Evolutionary conservation across 1,284 basidiomycete species (phyloP).

Genomic region (Apiotrichum mycotoxinovorans): DNA sequence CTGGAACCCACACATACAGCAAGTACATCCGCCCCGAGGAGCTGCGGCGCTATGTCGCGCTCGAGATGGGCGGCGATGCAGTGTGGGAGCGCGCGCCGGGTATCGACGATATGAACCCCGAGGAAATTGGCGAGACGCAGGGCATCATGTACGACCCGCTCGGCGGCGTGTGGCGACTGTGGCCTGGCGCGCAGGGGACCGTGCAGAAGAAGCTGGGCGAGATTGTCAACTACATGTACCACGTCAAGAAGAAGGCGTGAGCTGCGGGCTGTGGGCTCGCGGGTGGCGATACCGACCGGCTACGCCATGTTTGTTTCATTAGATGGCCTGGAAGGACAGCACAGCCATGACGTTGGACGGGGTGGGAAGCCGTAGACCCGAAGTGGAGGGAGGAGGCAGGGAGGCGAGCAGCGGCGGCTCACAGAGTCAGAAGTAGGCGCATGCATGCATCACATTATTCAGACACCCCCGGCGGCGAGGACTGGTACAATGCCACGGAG

Average conservation of each 20-base stretch:
- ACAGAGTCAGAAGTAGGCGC: not conserved
- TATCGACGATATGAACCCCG: conserved; percentile 53
- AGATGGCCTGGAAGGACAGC: too few species aligned
- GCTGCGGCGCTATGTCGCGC: conserved; percentile 76
- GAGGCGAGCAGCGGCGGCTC: too few species aligned
- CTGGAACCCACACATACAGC: conserved; percentile 85
- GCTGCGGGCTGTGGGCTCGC: not conserved
- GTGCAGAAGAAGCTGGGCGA: conserved; percentile 39
- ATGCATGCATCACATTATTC: not conserved
- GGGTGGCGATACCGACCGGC: not conserved
- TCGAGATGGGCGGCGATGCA: conserved; percentile 53
- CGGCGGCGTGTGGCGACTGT: conserved; percentile 66
- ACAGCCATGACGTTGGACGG: too few species aligned
- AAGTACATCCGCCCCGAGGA: conserved; percentile 90
- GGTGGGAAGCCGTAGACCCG: too few species aligned
- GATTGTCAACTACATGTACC: conserved; percentile 49
- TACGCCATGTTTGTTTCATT: too few species aligned
- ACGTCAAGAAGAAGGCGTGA: conserved; percentile 36
- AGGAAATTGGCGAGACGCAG: conserved; percentile 71
- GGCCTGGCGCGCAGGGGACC: conserved; percentile 63
- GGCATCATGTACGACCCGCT: conserved; percentile 81
- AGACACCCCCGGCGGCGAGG: not conserved
- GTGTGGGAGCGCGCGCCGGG: conserved; percentile 43
- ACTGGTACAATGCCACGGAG: too few species aligned
- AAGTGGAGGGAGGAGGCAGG: not conserved